A percentile compares a stretch with the other conserved stretches of the same genome.
Conservation (phyloP, 2,329 filamentous ascomycete species). For the Colletotrichum karsti region DNA sequence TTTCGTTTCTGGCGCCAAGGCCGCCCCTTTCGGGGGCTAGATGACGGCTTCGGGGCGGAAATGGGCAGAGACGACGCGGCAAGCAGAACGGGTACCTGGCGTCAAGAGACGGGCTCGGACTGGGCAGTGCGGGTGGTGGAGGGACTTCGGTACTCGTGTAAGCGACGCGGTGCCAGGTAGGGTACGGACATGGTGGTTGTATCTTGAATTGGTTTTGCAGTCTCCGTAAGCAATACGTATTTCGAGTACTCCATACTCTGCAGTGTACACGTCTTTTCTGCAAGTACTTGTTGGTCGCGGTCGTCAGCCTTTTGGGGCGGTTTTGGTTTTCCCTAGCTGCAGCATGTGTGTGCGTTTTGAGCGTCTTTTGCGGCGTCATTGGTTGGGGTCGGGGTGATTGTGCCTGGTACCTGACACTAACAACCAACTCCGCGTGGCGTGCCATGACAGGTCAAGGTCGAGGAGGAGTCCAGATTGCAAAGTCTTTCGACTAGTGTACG, state of each 20-base stretch:
- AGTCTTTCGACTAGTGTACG: not conserved
- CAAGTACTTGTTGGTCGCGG: not conserved
- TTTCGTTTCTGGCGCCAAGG: constrained; percentile 21
- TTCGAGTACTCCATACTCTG: not conserved
- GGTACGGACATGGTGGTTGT: not conserved
- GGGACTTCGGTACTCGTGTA: not conserved
- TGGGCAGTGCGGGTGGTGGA: constrained; percentile 19
- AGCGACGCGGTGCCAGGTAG: not conserved
- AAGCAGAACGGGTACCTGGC: constrained; percentile 18
- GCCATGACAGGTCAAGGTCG: constrained; percentile 47
- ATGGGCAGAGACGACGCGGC: constrained; percentile 7
- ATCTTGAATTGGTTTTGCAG: no score
- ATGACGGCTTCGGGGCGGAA: constrained; percentile 1
- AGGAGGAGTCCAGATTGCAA: constrained; percentile 13
- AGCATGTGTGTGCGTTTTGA: constrained; percentile 6
- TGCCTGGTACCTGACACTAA: constrained; percentile 52
- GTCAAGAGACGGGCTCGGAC: constrained; percentile 11
- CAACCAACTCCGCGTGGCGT: constrained; percentile 44
- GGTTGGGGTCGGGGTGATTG: constrained; percentile 37
- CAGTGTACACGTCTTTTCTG: not conserved
- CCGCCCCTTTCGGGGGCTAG: constrained; percentile 1
- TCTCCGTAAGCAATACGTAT: not conserved
- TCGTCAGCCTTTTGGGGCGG: constrained; percentile 17
- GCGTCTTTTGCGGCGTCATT: constrained; percentile 35
- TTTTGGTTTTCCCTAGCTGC: constrained; percentile 7